Evolutionary conservation across 2,329 filamentous ascomycete genomes (phyloP).

Genomic region (Aspergillus fumigatiaffinis): DNA sequence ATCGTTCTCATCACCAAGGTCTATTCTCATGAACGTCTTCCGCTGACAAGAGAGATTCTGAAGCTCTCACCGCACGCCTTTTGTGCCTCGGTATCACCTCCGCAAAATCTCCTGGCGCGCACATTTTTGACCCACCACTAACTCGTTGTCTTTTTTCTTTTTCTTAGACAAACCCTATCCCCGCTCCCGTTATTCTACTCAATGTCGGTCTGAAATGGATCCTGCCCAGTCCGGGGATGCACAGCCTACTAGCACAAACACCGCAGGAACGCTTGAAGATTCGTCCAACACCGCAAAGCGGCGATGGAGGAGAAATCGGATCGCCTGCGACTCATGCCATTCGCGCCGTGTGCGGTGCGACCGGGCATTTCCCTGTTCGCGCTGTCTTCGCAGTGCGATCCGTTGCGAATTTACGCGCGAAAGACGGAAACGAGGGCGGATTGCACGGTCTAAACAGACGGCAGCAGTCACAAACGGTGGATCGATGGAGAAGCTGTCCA

Average conservation of each 20-base stretch:
- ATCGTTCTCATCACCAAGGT: neutral
- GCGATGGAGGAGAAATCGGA: constrained; percentile 35
- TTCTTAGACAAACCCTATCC: neutral
- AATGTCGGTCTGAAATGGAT: constrained; percentile 32
- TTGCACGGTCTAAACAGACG: constrained; percentile 68
- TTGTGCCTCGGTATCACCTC: neutral
- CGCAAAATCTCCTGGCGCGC: neutral
- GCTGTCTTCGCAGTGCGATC: constrained; percentile 71
- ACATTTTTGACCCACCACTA: neutral
- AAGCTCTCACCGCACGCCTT: neutral
- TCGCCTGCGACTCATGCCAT: constrained; percentile 91
- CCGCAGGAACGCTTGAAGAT: constrained; percentile 12
- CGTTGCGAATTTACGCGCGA: constrained; percentile 84
- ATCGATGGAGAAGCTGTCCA: constrained; percentile 1
- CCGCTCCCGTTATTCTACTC: neutral
- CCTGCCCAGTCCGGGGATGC: constrained; percentile 26
- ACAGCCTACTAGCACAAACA: constrained; percentile 13
- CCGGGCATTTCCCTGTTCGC: constrained; percentile 83
- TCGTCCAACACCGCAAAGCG: constrained; percentile 24
- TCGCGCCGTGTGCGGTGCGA: constrained; percentile 91
- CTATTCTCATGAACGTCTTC: neutral
- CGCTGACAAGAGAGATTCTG: neutral
- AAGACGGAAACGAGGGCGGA: constrained; percentile 90
- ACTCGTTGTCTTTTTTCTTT: neutral
- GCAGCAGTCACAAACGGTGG: constrained; percentile 7